Conservation (phyloP, 169 alveolate genomes). For the Cryptosporidium viatorum region DNA sequence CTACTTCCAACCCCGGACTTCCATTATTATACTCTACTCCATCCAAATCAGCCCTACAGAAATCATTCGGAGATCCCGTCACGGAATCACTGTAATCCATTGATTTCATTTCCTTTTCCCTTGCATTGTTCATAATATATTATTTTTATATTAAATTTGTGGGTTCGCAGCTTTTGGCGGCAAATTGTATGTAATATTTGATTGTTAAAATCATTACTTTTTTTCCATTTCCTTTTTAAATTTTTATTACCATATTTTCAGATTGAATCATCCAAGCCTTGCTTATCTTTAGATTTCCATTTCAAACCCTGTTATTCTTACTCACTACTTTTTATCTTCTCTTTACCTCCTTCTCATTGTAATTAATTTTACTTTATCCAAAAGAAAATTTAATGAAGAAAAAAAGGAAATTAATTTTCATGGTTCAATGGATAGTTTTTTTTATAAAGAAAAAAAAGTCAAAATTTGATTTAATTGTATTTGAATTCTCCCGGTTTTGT, state of each 20-base stretch:
- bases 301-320: no score
- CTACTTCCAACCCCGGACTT: conserved; percentile 14
- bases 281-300: no score
- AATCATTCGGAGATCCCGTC: conserved; percentile 13
- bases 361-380: background rate
- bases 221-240: background rate
- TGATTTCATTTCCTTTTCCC: background rate
- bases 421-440: background rate
- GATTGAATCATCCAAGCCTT: no score
- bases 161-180: conserved; percentile 14
- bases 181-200: background rate
- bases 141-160: background rate
- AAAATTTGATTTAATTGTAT: background rate
- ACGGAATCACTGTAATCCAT: conserved; percentile 1
- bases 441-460: background rate
- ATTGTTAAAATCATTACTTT: no score
- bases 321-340: no score
- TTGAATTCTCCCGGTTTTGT: background rate
- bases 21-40: conserved; percentile 17
- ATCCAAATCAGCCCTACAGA: conserved; percentile 5
- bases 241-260: no score
- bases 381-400: no score
- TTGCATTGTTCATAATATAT: background rate
- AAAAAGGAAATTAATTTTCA: background rate
- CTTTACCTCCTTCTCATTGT: background rate